Base-by-base conservation (phyloP, 306 rosid genomes). In the Acacia confusa region DNA sequence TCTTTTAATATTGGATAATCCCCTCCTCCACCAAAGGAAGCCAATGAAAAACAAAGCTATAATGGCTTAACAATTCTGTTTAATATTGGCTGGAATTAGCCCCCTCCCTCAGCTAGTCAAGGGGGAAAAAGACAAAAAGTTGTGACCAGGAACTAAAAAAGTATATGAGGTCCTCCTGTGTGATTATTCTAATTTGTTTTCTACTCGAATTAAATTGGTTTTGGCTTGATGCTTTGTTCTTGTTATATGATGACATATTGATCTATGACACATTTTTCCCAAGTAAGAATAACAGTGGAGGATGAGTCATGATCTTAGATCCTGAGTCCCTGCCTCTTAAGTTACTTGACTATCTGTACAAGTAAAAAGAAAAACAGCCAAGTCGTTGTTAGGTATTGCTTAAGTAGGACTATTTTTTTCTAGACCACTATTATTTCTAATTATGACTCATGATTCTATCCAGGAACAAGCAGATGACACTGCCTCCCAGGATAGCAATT, bases 381-480 rank as follows among this genome's bases (percentile, higher is more conserved):
- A 19, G 30, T 40, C 63, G 25, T 76, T 69, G 27, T 57, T 60
- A 57, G 60, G 40, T 24, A 47, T 50, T 41, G 38, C 28, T 48
- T 55, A 30, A 43, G 20, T 71, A 20, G 61, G 47, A 58, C 70
- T 43, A 50, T 53, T 55, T 78, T 70, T 63, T 85, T 13, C 75
- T 81, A 80, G 89, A 82, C 72, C 36, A 52, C 80, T 44, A 79
- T 30, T 47, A 78, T 79, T 47, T 77, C 89, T 80, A 83, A 68
- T 81, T 69, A n/a, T 43, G 55, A 87, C 76, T 88, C 36, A 66
- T 84, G 78, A 84, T 71, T 81, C 85, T 84, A 80, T 89, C 9
- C 92, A 83, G 84, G 97, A 93, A 77, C 91, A 89, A 71, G 87
- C 86, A 82, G 97, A 93, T 74, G 96, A 91, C 67, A 55, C 89